Evolutionary conservation across 2,329 filamentous ascomycete species (phyloP).

Genomic region (Talaromyces albobiverticillius): DNA sequence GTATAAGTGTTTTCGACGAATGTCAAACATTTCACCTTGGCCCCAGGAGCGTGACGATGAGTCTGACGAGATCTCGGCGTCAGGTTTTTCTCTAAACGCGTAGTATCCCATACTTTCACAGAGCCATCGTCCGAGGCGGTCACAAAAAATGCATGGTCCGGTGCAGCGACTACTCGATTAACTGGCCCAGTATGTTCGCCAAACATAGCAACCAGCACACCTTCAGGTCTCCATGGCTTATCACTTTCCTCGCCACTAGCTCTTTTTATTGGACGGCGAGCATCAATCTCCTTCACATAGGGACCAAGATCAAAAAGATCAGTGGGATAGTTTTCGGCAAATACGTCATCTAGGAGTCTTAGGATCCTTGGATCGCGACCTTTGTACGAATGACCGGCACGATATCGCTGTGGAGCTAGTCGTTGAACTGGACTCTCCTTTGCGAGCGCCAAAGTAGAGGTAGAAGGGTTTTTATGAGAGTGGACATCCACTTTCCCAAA

Average conservation of each 20-base stretch:
- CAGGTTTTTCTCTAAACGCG: conserved; percentile 84
- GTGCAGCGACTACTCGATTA: conserved; percentile 76
- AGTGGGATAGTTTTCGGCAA: conserved; percentile 61
- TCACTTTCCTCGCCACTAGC: conserved; percentile 53
- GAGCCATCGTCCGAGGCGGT: conserved; percentile 89
- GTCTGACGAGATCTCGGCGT: conserved; percentile 83
- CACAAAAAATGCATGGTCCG: conserved; percentile 92
- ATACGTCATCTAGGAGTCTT: conserved; percentile 77
- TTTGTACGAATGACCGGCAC: conserved; percentile 75
- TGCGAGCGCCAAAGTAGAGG: conserved; percentile 36
- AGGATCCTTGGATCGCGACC: conserved; percentile 68
- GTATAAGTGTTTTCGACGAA: conserved; percentile 94
- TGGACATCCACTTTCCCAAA: conserved; percentile 62
- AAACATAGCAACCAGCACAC: conserved; percentile 81
- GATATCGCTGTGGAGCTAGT: conserved; percentile 45
- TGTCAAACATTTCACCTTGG: conserved; percentile 75
- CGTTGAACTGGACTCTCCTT: conserved; percentile 27
- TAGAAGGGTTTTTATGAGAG: conserved; percentile 34
- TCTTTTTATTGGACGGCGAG: conserved; percentile 51
- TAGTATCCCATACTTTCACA: conserved; percentile 91
- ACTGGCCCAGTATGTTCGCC: conserved; percentile 81
- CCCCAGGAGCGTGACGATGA: conserved; percentile 68
- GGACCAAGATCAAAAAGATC: conserved; percentile 71
- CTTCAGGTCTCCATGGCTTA: conserved; percentile 77
- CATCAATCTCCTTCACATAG: conserved; percentile 66